Conservation (phyloP, 2,329 filamentous ascomycete genomes). For the Alternaria dauci region DNA sequence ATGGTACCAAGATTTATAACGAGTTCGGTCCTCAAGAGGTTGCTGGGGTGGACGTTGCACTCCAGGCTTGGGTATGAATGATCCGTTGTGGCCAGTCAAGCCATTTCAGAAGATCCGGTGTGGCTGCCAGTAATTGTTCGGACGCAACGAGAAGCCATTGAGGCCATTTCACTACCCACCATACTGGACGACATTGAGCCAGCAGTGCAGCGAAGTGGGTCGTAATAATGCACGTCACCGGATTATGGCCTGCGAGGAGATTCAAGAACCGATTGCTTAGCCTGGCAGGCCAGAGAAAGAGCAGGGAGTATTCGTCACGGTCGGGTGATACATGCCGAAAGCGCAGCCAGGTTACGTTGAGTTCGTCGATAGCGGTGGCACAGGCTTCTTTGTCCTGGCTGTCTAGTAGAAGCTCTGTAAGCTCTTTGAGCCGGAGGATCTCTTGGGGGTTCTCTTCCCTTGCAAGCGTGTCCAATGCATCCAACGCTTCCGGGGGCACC, state of each 20-base stretch:
- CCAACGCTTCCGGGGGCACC: slow-evolving; percentile 15
- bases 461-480: slow-evolving; percentile 23
- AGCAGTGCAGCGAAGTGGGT: slow-evolving; percentile 39
- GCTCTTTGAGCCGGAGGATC: slow-evolving; percentile 33
- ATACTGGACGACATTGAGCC: slow-evolving; percentile 30
- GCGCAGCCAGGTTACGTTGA: slow-evolving; percentile 32
- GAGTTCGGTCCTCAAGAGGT: neutral
- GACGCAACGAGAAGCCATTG: slow-evolving; percentile 35
- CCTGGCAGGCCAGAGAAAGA: slow-evolving; percentile 37
- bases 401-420: slow-evolving; percentile 33
- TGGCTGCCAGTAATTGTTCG: slow-evolving; percentile 31
- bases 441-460: slow-evolving; percentile 27
- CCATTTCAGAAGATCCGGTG: slow-evolving; percentile 40
- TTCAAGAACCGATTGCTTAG: slow-evolving; percentile 35
- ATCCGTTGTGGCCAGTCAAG: slow-evolving; percentile 38
- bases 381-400: slow-evolving; percentile 33
- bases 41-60: neutral
- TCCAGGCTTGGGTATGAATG: slow-evolving; percentile 19
- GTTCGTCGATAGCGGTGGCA: slow-evolving; percentile 30
- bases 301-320: slow-evolving; percentile 34
- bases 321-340: slow-evolving; percentile 28
- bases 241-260: slow-evolving; percentile 37
- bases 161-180: slow-evolving; percentile 45
- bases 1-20: neutral
- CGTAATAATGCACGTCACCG: slow-evolving; percentile 40